These are phyloP conservation scores for Allantophomopsis cytisporea DNA, from an alignment of 2,329 filamentous ascomycete genomes.

Conservation along the genomic window DNA sequence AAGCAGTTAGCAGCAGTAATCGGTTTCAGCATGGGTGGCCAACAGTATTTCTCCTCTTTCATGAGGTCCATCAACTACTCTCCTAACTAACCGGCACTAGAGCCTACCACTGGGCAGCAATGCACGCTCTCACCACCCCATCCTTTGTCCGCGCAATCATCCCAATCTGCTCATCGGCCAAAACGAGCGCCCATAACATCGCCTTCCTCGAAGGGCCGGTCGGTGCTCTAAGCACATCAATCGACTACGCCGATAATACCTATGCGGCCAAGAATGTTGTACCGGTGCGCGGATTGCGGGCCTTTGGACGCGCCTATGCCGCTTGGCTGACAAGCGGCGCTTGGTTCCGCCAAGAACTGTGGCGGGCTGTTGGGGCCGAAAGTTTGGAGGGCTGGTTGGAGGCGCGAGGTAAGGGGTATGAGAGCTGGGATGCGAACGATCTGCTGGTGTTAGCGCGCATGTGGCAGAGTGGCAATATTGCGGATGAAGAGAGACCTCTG, in stretches of 20 bases:
- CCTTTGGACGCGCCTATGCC: constrained; percentile 30
- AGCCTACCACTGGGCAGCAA: constrained; percentile 29
- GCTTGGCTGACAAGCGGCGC: constrained; percentile 30
- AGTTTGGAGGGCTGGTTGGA: constrained; percentile 23
- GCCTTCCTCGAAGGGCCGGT: constrained; percentile 32
- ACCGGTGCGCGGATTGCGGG: constrained; percentile 23
- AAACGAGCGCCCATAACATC: constrained; percentile 30
- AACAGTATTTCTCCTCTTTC: constrained; percentile 14
- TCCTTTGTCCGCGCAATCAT: constrained; percentile 23
- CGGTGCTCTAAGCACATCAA: constrained; percentile 23
- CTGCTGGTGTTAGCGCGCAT: constrained; percentile 25
- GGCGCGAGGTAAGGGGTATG: constrained; percentile 17
- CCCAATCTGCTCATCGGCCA: constrained; percentile 29
- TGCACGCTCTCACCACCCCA: constrained; percentile 21
- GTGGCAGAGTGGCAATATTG: constrained; percentile 29
- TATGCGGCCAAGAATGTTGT: constrained; percentile 14
- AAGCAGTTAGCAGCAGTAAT: constrained; percentile 23
- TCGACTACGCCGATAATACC: constrained; percentile 23
- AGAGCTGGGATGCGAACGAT: constrained; percentile 28
- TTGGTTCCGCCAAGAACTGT: constrained; percentile 29
- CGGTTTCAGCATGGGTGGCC: constrained; percentile 36
- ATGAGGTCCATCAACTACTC: too few relatives aligned
- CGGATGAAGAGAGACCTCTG: constrained; percentile 21
- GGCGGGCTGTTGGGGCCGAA: constrained; percentile 19
- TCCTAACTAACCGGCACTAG: too few relatives aligned